Conservation (phyloP, 768 basidiomycete genomes). For the Rhodotorula babjevae region DNA sequence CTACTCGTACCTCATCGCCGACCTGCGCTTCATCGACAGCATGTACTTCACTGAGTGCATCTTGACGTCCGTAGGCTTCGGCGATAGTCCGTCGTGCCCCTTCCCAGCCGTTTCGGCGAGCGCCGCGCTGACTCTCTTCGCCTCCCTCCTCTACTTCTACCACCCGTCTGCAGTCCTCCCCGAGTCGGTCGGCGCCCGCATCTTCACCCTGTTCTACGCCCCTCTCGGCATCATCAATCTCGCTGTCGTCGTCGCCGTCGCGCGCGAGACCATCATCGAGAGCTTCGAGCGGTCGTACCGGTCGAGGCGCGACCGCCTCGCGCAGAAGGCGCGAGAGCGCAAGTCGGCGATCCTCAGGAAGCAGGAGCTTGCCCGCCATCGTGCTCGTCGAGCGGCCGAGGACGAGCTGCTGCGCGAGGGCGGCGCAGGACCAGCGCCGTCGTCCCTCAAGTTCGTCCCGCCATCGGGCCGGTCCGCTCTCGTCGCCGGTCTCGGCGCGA, state of each 20-base stretch:
- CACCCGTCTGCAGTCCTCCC: not conserved
- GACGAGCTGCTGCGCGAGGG: slow-evolving; percentile 19
- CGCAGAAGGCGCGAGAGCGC: slow-evolving; percentile 14
- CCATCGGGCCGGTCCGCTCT: not conserved
- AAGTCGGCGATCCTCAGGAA: slow-evolving; percentile 24
- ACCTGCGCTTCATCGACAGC: slow-evolving; percentile 45
- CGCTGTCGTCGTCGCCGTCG: slow-evolving; percentile 22
- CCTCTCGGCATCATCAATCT: slow-evolving; percentile 38
- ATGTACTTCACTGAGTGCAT: slow-evolving; percentile 58
- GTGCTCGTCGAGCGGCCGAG: not conserved
- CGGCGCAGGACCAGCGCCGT: too few relatives aligned
- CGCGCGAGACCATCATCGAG: slow-evolving; percentile 49
- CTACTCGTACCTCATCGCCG: slow-evolving; percentile 47
- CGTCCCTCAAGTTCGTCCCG: not conserved
- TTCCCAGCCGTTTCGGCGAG: too few relatives aligned
- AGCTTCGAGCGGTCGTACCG: slow-evolving; percentile 56
- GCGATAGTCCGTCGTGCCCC: slow-evolving; percentile 10
- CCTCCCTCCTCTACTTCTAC: not conserved
- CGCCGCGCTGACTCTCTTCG: not conserved
- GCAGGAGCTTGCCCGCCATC: slow-evolving; percentile 1
- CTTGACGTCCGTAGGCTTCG: slow-evolving; percentile 56
- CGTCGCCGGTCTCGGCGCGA: not conserved
- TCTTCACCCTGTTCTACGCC: slow-evolving; percentile 41
- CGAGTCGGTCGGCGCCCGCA: not conserved
- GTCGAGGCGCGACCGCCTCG: slow-evolving; percentile 49